Evolutionary conservation across 805 yeast species (phyloP).

Genomic region (Debaryomyces prosopidis): DNA sequence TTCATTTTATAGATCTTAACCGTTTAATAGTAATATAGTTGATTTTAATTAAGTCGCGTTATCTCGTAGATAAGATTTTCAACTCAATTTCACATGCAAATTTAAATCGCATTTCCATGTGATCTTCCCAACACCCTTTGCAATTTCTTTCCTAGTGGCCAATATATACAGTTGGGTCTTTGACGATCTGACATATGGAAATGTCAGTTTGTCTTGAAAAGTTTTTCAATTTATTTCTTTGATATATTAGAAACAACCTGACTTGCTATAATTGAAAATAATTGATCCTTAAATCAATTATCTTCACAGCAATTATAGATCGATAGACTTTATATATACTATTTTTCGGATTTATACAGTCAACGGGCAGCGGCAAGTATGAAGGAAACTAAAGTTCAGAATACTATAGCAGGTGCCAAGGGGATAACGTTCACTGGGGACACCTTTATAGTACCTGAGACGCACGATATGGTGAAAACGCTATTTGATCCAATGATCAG

Average conservation of each 20-base stretch:
- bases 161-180: too few relatives aligned
- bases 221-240: too few relatives aligned
- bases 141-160: too few relatives aligned
- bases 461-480: slow-evolving; percentile 83
- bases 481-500: slow-evolving; percentile 73
- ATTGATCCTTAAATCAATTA: neutral
- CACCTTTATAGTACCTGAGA: slow-evolving; percentile 54
- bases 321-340: too few relatives aligned
- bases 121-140: too few relatives aligned
- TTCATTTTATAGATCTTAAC: neutral
- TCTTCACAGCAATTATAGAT: neutral
- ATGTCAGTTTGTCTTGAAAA: too few relatives aligned
- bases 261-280: neutral
- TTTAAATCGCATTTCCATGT: too few relatives aligned
- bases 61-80: too few relatives aligned
- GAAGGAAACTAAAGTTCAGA: slow-evolving; percentile 6
- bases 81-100: too few relatives aligned
- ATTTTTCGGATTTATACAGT: neutral
- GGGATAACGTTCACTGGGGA: slow-evolving; percentile 49
- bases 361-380: neutral
- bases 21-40: neutral
- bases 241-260: too few relatives aligned
- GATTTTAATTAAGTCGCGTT: too few relatives aligned
- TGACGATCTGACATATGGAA: too few relatives aligned
- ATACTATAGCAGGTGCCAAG: slow-evolving; percentile 28